A percentile compares a stretch with the other conserved stretches of the same genome.
phyloP scores from a whole-genome alignment of 352 stramenopile genomes.

The Pythium plurisporium region DNA sequence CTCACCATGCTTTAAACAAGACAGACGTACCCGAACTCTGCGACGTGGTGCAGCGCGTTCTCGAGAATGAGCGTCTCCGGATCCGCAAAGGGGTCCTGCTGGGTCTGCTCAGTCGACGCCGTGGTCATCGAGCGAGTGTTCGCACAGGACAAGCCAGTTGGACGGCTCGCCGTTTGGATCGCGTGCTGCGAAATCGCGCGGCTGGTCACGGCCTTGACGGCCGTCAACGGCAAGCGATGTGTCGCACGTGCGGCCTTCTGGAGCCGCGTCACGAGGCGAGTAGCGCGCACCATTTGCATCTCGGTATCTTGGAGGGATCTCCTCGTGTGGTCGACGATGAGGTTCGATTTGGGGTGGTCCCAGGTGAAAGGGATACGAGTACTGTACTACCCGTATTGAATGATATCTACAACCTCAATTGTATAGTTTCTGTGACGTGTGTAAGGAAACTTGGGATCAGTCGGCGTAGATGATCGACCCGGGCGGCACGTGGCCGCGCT shows the following conservation, averaged over 20 bases:
- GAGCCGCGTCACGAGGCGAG: constrained; percentile 9
- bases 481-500: constrained; percentile 40
- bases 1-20: background rate
- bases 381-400: constrained; percentile 8
- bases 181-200: background rate
- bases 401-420: background rate
- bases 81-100: constrained; percentile 23
- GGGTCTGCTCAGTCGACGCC: background rate
- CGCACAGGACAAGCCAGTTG: background rate
- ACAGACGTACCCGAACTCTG: constrained; percentile 36
- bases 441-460: background rate
- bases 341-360: background rate
- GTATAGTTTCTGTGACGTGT: constrained; percentile 18
- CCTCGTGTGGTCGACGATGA: background rate
- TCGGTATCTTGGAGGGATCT: background rate
- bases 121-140: too few species aligned
- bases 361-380: background rate
- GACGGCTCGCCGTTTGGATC: background rate
- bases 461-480: constrained; percentile 36
- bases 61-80: constrained; percentile 52
- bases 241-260: background rate
- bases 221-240: background rate
- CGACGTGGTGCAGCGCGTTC: constrained; percentile 48
- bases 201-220: background rate
- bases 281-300: constrained; percentile 4